Evolutionary conservation across 2,329 filamentous ascomycete genomes (phyloP).

Genomic region (Trichoderma citrinoviride): DNA sequence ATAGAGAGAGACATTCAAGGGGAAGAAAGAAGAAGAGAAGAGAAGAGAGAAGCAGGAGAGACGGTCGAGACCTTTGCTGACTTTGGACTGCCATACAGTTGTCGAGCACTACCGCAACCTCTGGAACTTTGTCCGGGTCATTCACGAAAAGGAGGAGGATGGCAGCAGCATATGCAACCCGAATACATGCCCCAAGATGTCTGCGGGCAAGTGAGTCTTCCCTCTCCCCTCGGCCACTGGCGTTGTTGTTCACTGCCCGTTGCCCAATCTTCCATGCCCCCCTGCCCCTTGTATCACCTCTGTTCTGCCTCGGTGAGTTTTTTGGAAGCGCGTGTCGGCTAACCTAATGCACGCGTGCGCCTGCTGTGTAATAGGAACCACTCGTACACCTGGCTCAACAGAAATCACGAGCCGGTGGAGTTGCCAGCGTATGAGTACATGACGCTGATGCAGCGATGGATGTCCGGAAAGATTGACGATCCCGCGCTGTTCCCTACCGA

Average conservation of each 20-base stretch:
- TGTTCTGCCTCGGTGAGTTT: background rate
- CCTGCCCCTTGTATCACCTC: too few species aligned
- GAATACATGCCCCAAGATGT: slow-evolving; percentile 85
- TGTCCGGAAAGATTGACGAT: slow-evolving; percentile 87
- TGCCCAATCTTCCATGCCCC: too few species aligned
- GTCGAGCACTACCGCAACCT: slow-evolving; percentile 90
- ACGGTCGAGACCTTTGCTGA: slow-evolving; percentile 5
- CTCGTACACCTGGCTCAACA: slow-evolving; percentile 79
- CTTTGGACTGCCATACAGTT: slow-evolving; percentile 49
- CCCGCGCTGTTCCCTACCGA: slow-evolving; percentile 81
- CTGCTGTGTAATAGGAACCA: slow-evolving; percentile 55
- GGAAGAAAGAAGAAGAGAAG: background rate
- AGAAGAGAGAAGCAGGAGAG: too few species aligned
- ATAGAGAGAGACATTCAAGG: background rate
- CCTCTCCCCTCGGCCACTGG: background rate
- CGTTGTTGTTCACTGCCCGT: too few species aligned
- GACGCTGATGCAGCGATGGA: slow-evolving; percentile 90
- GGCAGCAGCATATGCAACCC: slow-evolving; percentile 80
- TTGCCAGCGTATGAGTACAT: slow-evolving; percentile 88
- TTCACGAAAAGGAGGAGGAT: slow-evolving; percentile 81
- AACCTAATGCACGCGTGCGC: slow-evolving; percentile 5
- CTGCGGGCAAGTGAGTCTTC: slow-evolving; percentile 75
- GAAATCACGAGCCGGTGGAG: slow-evolving; percentile 69
- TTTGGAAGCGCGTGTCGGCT: background rate
- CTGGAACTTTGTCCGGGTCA: slow-evolving; percentile 83